phyloP scores from a whole-genome alignment of 768 basidiomycete species.

The Pseudohyphozyma bogoriensis region DNA sequence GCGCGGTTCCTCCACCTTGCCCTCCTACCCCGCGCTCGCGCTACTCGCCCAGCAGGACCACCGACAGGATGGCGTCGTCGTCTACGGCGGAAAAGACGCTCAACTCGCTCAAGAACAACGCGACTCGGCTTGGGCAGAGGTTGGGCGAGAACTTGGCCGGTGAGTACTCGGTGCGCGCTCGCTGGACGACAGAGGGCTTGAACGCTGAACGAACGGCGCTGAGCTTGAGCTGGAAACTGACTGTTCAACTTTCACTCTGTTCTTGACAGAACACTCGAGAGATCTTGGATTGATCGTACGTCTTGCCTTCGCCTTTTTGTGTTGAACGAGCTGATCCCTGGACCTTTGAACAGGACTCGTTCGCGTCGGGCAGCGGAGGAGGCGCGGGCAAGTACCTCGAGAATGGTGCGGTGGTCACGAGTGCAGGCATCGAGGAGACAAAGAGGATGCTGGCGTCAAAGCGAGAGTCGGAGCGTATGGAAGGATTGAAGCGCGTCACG shows the following conservation, averaged over 20 bases:
- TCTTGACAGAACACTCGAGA: constrained; percentile 23
- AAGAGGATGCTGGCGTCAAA: constrained; percentile 76
- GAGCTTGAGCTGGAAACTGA: neutral
- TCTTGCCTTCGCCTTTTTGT: too few species aligned
- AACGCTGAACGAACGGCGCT: neutral
- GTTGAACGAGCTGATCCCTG: too few species aligned
- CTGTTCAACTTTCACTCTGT: neutral
- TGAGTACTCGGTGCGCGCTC: neutral
- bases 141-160: constrained; percentile 27
- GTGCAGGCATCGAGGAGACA: constrained; percentile 76
- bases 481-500: constrained; percentile 88
- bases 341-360: constrained; percentile 11
- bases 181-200: neutral
- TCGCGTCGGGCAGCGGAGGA: constrained; percentile 28
- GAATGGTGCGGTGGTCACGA: constrained; percentile 39
- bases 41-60: too few species aligned
- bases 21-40: too few species aligned
- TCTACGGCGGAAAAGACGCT: constrained; percentile 27
- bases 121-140: constrained; percentile 14
- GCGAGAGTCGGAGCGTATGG: constrained; percentile 79
- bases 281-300: constrained; percentile 26
- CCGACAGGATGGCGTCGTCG: too few species aligned
- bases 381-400: constrained; percentile 33
- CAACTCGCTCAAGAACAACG: constrained; percentile 10
- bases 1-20: too few species aligned